phyloP scores from a whole-genome alignment of 73 alveolate species.

The Uronychia binucleata region DNA sequence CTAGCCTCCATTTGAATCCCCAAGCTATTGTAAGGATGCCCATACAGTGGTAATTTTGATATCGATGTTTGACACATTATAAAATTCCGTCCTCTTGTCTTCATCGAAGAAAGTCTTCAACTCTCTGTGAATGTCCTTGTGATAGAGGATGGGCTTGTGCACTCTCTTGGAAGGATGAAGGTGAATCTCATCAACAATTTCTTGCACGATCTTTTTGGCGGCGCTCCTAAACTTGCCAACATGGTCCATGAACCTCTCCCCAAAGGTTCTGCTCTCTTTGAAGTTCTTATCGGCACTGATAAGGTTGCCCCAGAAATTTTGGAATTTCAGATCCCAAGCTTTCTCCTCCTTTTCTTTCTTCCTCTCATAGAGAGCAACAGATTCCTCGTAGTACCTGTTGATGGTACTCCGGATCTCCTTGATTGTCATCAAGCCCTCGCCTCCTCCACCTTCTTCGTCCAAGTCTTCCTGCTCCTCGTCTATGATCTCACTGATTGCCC shows the following conservation, averaged over 20 bases:
- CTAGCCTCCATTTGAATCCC: slow-evolving; percentile 10
- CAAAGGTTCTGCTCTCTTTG: slow-evolving; percentile 21
- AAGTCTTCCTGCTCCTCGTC: neutral
- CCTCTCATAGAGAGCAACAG: slow-evolving; percentile 12
- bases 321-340: slow-evolving; percentile 68
- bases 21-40: neutral
- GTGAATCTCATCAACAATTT: slow-evolving; percentile 49
- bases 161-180: slow-evolving; percentile 13
- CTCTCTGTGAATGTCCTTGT: slow-evolving; percentile 15
- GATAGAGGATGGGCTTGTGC: slow-evolving; percentile 14
- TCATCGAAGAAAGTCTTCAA: slow-evolving; percentile 33
- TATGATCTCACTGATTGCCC: neutral
- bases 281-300: slow-evolving; percentile 43
- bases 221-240: slow-evolving; percentile 49
- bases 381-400: slow-evolving; percentile 18
- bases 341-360: slow-evolving; percentile 48
- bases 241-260: slow-evolving; percentile 63
- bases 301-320: slow-evolving; percentile 62
- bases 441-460: slow-evolving; percentile 32
- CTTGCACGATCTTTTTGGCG: slow-evolving; percentile 26
- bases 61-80: slow-evolving; percentile 27
- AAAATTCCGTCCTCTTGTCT: slow-evolving; percentile 25
- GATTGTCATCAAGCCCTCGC: slow-evolving; percentile 23
- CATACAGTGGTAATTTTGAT: slow-evolving; percentile 44
- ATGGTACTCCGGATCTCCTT: slow-evolving; percentile 13